Evolutionary conservation across 257 asterid species (phyloP).

Genomic region (Lycium ferocissimum): DNA sequence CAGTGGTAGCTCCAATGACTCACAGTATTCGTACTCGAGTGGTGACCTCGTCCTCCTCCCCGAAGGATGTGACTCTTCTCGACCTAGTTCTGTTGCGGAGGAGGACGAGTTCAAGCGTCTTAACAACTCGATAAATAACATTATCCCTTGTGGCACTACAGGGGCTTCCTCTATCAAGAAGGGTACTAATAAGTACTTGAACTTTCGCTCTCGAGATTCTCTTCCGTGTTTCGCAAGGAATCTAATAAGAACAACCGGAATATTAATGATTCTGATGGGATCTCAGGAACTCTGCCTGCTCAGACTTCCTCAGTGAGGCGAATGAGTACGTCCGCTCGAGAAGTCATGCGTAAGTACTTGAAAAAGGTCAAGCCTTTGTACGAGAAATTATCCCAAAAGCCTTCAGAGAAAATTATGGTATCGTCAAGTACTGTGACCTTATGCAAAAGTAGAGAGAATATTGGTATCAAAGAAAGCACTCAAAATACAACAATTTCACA

Average conservation of each 20-base stretch:
- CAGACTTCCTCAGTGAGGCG: conserved; percentile 50
- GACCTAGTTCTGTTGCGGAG: conserved; percentile 74
- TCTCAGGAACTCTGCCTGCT: neutral
- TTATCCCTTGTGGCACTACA: neutral
- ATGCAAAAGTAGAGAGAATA: neutral
- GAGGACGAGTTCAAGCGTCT: conserved; percentile 68
- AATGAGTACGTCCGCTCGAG: conserved; percentile 67
- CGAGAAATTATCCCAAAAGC: conserved; percentile 73
- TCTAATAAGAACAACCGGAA: neutral
- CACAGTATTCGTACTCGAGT: conserved; percentile 54
- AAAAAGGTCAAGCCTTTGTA: conserved; percentile 80
- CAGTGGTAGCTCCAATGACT: conserved; percentile 51
- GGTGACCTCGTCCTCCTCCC: conserved; percentile 48
- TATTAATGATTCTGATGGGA: neutral
- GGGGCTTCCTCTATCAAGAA: conserved; percentile 2
- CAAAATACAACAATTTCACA: conserved; percentile 38
- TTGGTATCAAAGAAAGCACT: conserved; percentile 21
- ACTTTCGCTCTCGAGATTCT: conserved; percentile 68
- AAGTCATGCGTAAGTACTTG: conserved; percentile 70
- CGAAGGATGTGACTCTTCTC: conserved; percentile 66
- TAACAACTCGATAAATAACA: neutral
- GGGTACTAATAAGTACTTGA: conserved; percentile 46
- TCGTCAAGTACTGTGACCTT: neutral
- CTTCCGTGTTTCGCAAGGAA: conserved; percentile 81
- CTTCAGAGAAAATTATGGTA: conserved; percentile 33